A percentile compares a stretch with the other conserved stretches of the same genome.
Evolutionary conservation across 2,329 filamentous ascomycete species (phyloP).

Genomic region (Penicillium sp.): DNA sequence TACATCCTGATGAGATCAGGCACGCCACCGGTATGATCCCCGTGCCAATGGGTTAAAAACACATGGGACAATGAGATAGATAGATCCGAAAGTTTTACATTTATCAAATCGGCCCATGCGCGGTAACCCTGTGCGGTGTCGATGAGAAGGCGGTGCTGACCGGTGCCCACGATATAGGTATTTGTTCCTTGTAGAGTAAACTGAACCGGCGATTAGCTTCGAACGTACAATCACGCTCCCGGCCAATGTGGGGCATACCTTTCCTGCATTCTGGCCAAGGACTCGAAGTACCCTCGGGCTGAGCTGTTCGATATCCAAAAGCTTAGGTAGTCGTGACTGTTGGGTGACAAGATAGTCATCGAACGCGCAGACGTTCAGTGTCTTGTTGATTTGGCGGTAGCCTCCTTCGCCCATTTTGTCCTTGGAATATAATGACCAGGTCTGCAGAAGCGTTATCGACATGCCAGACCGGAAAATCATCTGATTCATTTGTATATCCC

Average conservation of each 20-base stretch:
- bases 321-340: slow-evolving; percentile 28
- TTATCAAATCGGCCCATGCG: slow-evolving; percentile 22
- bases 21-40: slow-evolving; percentile 41
- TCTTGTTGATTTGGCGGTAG: slow-evolving; percentile 41
- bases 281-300: slow-evolving; percentile 41
- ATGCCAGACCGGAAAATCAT: too few relatives aligned
- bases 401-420: slow-evolving; percentile 4
- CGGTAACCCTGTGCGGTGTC: slow-evolving; percentile 33
- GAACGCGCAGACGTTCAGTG: slow-evolving; percentile 44
- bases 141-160: slow-evolving; percentile 29
- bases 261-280: slow-evolving; percentile 42
- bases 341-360: slow-evolving; percentile 45
- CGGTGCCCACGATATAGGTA: slow-evolving; percentile 38
- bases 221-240: too few relatives aligned
- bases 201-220: slow-evolving; percentile 5
- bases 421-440: not conserved
- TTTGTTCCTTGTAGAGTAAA: slow-evolving; percentile 40
- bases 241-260: slow-evolving; percentile 22
- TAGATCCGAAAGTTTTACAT: not conserved
- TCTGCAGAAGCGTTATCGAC: not conserved
- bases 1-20: slow-evolving; percentile 33
- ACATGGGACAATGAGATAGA: slow-evolving; percentile 30
- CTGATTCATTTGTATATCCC: too few relatives aligned
- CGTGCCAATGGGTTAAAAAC: slow-evolving; percentile 42
- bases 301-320: slow-evolving; percentile 39